Evolutionary conservation across 2,329 filamentous ascomycete genomes (phyloP), one percentile per base, ranked within the genome.

Genomic region (Gaeumannomyces sp.): DNA sequence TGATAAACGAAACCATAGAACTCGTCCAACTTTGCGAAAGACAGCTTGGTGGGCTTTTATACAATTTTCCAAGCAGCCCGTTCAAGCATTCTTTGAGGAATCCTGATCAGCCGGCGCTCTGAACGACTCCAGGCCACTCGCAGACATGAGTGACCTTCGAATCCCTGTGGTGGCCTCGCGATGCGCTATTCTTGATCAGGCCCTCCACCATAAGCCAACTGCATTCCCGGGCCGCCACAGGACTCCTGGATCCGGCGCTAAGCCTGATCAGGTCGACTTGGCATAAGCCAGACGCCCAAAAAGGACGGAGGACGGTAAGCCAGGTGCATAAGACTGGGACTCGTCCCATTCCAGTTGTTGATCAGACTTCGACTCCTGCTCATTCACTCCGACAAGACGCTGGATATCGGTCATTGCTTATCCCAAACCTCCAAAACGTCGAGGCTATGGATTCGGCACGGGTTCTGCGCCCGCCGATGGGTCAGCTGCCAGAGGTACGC

Each of bases 401-500:
- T n/a, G 45, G 19, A 5, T 25, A 14, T 53, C 22, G 45, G 8
- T 45, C 3, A 3, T 4, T 5, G 6, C 7, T 19, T 3, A 22
- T 2, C 38, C 38, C 13, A 53, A 8, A 53, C 3, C 3, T 11
- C 14, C 19, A 11, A 10, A 10, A 53, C 22, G 10, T 5, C 13
- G 3, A 6, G 7, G 10, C 19, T 16, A 59, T 59, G 57, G 57
- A 59, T 13, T 29, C 27, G 2, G 13, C 27, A 22, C 27, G n/a
- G n/a, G 56, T 27, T 19, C n/a, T 13, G 10, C 56, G 11, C n/a
- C n/a, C 31, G 22, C 28, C 59, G 28, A 35, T 35, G 59, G 59
- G 5, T 14, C 59, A 60, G 59, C 59, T 60, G 59, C 22, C 59
- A 22, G 28, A 60, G 59, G 59, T 60, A n/a, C 5, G 45, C 45